Base-by-base conservation (phyloP, 202 grass and related monocot species). In the Zizania palustris region DNA sequence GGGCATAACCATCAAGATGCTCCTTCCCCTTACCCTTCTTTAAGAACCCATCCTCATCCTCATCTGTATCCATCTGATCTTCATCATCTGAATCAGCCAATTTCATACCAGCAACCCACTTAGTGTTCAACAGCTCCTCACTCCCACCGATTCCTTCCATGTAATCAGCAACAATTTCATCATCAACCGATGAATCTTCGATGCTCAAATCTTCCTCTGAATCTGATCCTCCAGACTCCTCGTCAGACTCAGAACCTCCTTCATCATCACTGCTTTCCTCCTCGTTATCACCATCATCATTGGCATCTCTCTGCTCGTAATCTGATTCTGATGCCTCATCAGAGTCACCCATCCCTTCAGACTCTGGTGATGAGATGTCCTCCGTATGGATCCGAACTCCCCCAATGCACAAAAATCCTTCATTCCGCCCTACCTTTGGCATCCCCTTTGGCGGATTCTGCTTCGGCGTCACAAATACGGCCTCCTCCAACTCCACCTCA, bases 361-460 rank as follows among this genome's bases (percentile, higher is more conserved):
- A 88, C 61, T 90, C 85, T 2, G 89, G 89, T 1, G 94, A 90
- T 1, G 94, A 92, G 16, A 75, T 85, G 69, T 97, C 94, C 80
- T 92, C 88, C 0, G 86, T 93, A 69, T 97, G 93, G 46, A 93
- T 77, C 85, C 80, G 80, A 56, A 91, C 57, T 20, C 94, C 91
- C 13, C 87, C 91, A 33, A 97, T 94, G 0, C 65, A 90, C 70
- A 97, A 63, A 72, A 85, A 97, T 56, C 86, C 94, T 9, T 68
- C 60, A 44, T 83, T 86, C 78, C 36, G 80, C 69, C 72, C 45
- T 10, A 15, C 60, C 19, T 83, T 86, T 16, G 60, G 62, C 44
- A 19, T 55, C 51, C 6, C 51, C 7, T 55, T 55, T 6, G 51
- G 51, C n/a, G 28, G 28, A 28, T 28, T 28, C 28, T 59, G 61